Evolutionary conservation across 805 yeast species (phyloP), one percentile per base, ranked within the genome.

Genomic region (Naumovozyma castellii): DNA sequence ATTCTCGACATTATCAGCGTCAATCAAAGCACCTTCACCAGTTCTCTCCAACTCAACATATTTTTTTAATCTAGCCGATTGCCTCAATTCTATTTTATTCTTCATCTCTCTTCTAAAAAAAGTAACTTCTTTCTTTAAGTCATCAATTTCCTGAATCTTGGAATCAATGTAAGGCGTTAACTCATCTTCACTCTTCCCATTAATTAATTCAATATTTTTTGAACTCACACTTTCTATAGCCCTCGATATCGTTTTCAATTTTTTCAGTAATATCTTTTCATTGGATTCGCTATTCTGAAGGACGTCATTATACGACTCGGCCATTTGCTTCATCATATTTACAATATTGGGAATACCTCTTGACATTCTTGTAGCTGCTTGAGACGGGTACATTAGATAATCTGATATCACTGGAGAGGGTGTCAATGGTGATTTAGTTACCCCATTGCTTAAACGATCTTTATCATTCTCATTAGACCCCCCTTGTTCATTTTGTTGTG

Each of bases 151-250:
- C 12, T 17, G 39, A 29, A 34, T 41, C 33, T 41, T 45, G 35
- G 17, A 43, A 19, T 41, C 33, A 12, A 54, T 36, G 14, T 47
- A 50, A 32, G 41, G 41, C 2, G 94, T 82, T 48, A 84, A 84
- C 5, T 95, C 95, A 45, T 78, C 76, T 16, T 68, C 70, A 56
- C 86, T 94, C 49, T 74, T 82, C 44, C 78, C 76, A 52, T 82
- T 78, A 13, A 76, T 49, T 52, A 75, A 54, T 17, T 60, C 64
- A 17, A 54, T 41, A 6, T 65, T 54, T 30, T 53, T 51, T 3
- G 42, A 19, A 32, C 53, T 43, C 2, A 53, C 48, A 14, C 47
- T 42, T n/a, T 46, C 39, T 19, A 53, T 50, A 3, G 55, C 52
- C 19, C 46, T 49, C 1, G 43, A 35, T 41, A 55, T 49, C 30